phyloP scores from a whole-genome alignment of 2,329 filamentous ascomycete genomes.

The Nannizzia gypsea region DNA sequence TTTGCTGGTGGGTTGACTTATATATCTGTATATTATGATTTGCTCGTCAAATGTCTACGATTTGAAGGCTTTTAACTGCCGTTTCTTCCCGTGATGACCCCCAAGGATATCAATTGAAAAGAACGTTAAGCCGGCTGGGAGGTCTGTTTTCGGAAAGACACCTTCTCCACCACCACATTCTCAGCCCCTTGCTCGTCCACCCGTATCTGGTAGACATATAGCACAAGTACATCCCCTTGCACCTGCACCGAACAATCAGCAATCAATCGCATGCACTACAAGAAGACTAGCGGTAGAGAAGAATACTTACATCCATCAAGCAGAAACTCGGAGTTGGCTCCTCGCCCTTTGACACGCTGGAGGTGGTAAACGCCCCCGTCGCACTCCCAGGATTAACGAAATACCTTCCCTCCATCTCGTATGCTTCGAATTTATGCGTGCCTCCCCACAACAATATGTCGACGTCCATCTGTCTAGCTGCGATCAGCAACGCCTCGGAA shows the following conservation, averaged over 20 bases:
- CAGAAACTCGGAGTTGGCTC: conserved; percentile 86
- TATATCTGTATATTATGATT: background rate
- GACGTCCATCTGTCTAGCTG: conserved; percentile 59
- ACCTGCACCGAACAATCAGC: conserved; percentile 45
- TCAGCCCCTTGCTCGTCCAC: conserved; percentile 66
- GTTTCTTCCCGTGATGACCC: background rate
- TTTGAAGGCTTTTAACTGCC: background rate
- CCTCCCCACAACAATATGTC: conserved; percentile 59
- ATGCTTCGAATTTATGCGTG: conserved; percentile 58
- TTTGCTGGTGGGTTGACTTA: background rate
- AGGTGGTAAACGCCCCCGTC: conserved; percentile 52
- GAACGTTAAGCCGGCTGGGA: background rate
- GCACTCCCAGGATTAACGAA: conserved; percentile 59
- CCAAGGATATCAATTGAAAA: background rate
- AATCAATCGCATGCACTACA: background rate
- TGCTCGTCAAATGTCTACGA: background rate
- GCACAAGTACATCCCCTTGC: conserved; percentile 86
- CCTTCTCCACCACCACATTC: conserved; percentile 73
- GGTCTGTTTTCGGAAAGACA: conserved; percentile 64
- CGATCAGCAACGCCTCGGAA: conserved; percentile 54
- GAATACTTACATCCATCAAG: conserved; percentile 85
- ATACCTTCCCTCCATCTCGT: conserved; percentile 61
- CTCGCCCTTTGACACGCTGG: conserved; percentile 52
- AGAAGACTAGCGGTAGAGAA: conserved; percentile 1
- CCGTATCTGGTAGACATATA: conserved; percentile 84